Percentiles rank a stretch among this genome's conserved stretches.
Conservation (phyloP, 768 basidiomycete genomes). For the Melanogaster broomeanus region DNA sequence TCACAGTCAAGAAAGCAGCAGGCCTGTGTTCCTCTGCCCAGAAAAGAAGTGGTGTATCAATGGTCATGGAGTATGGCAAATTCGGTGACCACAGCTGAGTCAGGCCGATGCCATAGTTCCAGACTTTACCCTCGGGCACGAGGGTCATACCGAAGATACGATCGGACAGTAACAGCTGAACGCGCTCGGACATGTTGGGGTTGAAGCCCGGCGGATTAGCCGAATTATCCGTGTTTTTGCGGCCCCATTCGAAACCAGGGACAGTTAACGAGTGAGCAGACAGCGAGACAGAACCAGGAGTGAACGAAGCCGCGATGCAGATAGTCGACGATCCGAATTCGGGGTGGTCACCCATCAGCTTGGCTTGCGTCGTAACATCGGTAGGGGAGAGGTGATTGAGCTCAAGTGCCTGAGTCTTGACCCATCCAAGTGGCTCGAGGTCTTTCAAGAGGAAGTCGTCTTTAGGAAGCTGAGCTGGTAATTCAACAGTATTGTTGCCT, state of each 20-base stretch:
- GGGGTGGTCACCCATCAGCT: constrained; percentile 94
- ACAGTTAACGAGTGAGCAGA: constrained; percentile 90
- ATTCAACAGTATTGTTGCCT: constrained; percentile 91
- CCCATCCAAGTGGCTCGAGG: constrained; percentile 92
- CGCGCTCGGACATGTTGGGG: constrained; percentile 97
- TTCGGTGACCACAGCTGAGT: constrained; percentile 90
- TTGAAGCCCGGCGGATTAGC: constrained; percentile 91
- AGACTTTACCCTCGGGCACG: constrained; percentile 90
- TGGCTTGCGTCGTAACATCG: constrained; percentile 93
- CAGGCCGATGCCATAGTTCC: constrained; percentile 96
- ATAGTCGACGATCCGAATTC: constrained; percentile 95
- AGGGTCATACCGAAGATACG: constrained; percentile 95
- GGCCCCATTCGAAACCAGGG: constrained; percentile 96
- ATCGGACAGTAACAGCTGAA: constrained; percentile 91
- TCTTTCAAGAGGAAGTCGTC: constrained; percentile 96
- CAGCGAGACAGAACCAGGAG: constrained; percentile 95
- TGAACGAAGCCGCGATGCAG: constrained; percentile 93
- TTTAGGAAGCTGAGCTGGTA: constrained; percentile 86
- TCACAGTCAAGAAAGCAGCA: constrained; percentile 87
- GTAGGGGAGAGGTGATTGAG: constrained; percentile 89
- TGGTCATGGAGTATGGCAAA: constrained; percentile 76
- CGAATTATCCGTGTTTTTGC: constrained; percentile 88
- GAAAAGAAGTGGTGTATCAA: constrained; percentile 93
- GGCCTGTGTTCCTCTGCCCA: constrained; percentile 97
- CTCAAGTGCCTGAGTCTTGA: constrained; percentile 95